phyloP scores from a whole-genome alignment of 345 rosid genomes.

The Barbarea vulgaris region DNA sequence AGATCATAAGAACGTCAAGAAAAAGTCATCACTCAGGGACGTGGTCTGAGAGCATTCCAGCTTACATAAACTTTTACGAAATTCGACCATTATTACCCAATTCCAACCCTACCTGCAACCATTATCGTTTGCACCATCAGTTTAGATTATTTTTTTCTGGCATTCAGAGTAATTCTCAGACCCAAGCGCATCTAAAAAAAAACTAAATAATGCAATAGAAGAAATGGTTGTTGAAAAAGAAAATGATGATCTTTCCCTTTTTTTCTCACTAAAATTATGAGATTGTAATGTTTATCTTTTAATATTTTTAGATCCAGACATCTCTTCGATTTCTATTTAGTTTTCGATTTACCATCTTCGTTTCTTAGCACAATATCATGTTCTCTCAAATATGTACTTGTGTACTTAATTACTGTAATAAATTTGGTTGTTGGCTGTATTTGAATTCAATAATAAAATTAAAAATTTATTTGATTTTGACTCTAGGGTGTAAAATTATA shows the following conservation, averaged over 20 bases:
- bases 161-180: background rate
- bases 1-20: too few species aligned
- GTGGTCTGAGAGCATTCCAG: too few species aligned
- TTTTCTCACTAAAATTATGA: constrained; percentile 17
- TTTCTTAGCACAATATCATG: background rate
- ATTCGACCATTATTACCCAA: too few species aligned
- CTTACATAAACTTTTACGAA: too few species aligned
- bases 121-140: background rate
- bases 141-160: constrained; percentile 3
- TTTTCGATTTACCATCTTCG: background rate
- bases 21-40: too few species aligned
- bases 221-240: background rate
- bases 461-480: background rate
- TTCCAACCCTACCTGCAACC: background rate
- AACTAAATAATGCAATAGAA: background rate
- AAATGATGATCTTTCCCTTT: constrained; percentile 4
- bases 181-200: background rate
- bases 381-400: background rate
- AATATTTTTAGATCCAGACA: background rate
- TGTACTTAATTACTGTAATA: background rate
- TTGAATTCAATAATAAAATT: background rate
- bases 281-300: background rate
- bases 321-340: too few species aligned
- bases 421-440: background rate
- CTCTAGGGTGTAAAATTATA: background rate